Conservation (phyloP, 1,139 yeast species). For the Candida sp. region DNA sequence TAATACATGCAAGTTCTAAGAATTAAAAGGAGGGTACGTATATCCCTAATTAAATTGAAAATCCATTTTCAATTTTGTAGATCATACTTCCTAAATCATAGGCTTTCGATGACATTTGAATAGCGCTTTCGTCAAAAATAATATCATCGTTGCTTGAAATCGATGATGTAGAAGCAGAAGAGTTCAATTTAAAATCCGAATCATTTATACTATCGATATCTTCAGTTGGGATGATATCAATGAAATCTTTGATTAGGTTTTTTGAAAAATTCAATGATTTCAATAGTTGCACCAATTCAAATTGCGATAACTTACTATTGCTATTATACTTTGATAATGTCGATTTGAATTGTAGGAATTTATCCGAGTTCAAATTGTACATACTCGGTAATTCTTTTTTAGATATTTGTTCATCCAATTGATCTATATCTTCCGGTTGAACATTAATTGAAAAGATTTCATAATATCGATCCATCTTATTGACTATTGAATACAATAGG, state of each 20-base stretch:
- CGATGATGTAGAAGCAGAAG: constrained; percentile 3
- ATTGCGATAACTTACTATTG: constrained; percentile 11
- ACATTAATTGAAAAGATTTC: constrained; percentile 9
- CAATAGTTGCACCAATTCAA: constrained; percentile 12
- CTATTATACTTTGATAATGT: constrained; percentile 9
- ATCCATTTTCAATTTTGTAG: constrained; percentile 20
- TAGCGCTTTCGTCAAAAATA: constrained; percentile 23
- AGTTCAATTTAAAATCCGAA: constrained; percentile 9
- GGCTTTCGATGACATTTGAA: constrained; percentile 17
- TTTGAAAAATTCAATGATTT: constrained; percentile 8
- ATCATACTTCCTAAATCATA: constrained; percentile 25
- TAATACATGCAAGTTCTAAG: not conserved
- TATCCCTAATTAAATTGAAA: constrained; percentile 9
- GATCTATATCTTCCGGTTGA: constrained; percentile 1
- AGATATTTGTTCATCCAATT: constrained; percentile 1
- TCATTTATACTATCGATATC: constrained; percentile 13
- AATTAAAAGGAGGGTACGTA: not conserved
- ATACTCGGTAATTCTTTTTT: not conserved
- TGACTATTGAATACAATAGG: constrained; percentile 10
- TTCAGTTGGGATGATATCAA: constrained; percentile 12
- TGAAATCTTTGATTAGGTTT: constrained; percentile 10
- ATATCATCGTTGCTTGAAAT: constrained; percentile 9
- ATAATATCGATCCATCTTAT: constrained; percentile 13
- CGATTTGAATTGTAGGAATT: constrained; percentile 4
- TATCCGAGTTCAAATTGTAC: not conserved